Base-by-base conservation (phyloP, 108 stramenopile species). In the Fragilaria radians region DNA sequence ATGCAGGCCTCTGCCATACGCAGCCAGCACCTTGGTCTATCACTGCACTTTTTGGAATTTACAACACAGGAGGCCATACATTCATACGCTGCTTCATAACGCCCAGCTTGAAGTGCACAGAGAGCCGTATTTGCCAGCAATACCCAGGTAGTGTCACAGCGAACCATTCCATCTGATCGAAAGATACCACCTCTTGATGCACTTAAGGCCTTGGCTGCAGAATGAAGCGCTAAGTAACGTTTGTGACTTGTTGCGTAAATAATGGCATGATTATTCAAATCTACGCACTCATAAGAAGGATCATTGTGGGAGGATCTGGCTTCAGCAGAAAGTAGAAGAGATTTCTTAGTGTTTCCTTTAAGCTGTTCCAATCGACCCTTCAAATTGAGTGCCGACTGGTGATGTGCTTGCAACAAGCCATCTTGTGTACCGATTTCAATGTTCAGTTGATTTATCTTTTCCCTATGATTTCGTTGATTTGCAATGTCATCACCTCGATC, bases 331-430 rank as follows among this genome's bases (percentile, higher is more conserved):
- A 91, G 68, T 60, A 87, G 79, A n/a, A 91, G 63, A 0, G 86
- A 88, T 46, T 88, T 87, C 48, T 82, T 82, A 5, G 81, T 62
- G 64, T 91, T 91, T 25, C 84, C 82, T 42, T 82, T 81, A 63
- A 91, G 59, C 57, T 80, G 82, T 58, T 91, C 89, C 59, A 85
- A 48, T 46, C 87, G 83, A 19, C 85, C 90, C 69, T 91, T 91
- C 24, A 91, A 58, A 66, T 80, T 83, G 0, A 91, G 65, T 0
- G 73, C 86, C 14, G 77, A 69, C 59, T 86, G 82, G 52, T 84
- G 66, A 18, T 77, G 68, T 7, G 53, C 36, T 46, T 82, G 80
- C 48, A 77, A 55, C 21, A 77, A 48, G 4, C 50, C 50, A 7
- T 51, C 50, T 21, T 51, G 50, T 51, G 36, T 42, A 11, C 36